A percentile compares a stretch with the other conserved stretches of the same genome.
Conservation (phyloP, 768 basidiomycete species). For the Tylopilus balloui region DNA sequence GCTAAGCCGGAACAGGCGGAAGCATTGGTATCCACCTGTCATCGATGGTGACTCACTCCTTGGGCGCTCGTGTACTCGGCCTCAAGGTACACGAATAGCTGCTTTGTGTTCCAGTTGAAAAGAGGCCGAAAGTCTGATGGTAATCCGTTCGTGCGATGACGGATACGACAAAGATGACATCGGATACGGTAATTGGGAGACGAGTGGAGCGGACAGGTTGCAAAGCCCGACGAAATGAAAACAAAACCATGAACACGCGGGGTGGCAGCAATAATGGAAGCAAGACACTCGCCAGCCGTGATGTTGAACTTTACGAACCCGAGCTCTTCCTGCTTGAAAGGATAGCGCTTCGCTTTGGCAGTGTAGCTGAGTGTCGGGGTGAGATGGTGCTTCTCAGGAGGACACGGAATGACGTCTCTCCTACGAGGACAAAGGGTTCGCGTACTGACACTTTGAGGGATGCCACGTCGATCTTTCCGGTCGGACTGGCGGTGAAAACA, state of each 20-base stretch:
- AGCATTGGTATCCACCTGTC: conserved; percentile 1
- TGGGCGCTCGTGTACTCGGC: conserved; percentile 75
- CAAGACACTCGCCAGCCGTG: conserved; percentile 56
- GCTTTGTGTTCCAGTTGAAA: conserved; percentile 97
- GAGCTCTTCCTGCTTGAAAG: conserved; percentile 63
- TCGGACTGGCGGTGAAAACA: conserved; percentile 53
- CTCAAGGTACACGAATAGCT: conserved; percentile 80
- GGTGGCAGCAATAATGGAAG: conserved; percentile 26
- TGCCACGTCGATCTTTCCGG: conserved; percentile 53
- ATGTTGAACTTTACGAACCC: conserved; percentile 81
- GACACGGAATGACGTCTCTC: conserved; percentile 9
- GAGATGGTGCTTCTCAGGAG: conserved; percentile 11
- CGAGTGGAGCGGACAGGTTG: conserved; percentile 10
- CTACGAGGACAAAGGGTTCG: background rate
- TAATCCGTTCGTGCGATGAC: background rate
- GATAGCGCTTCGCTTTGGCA: conserved; percentile 50
- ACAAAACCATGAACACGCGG: conserved; percentile 24
- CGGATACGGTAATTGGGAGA: conserved; percentile 14
- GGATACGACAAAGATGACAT: conserved; percentile 1
- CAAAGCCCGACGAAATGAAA: conserved; percentile 24
- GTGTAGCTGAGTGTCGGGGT: conserved; percentile 36
- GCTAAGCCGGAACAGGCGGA: conserved; percentile 12
- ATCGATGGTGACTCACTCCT: conserved; percentile 50
- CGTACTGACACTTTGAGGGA: conserved; percentile 72
- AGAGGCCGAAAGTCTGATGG: conserved; percentile 69